phyloP scores from a whole-genome alignment of 2,329 filamentous ascomycete species.

The Escovopsis sp. region DNA sequence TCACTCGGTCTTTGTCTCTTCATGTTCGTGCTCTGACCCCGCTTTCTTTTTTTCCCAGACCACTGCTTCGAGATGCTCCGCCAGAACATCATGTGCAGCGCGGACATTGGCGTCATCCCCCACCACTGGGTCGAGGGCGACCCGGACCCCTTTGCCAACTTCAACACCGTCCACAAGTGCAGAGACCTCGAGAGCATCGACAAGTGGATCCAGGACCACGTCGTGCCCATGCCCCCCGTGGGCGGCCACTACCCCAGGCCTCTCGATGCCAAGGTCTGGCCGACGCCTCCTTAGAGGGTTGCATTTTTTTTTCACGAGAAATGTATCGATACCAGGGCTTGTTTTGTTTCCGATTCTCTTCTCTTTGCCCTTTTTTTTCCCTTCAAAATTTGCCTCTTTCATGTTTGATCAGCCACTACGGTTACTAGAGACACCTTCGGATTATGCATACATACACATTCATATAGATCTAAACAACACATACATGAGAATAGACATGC shows the following conservation, averaged over 20 bases:
- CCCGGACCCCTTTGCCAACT: constrained; percentile 1
- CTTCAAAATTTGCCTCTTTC: no score
- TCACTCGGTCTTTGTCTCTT: neutral
- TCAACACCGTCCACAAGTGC: constrained; percentile 1
- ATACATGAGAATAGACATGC: no score
- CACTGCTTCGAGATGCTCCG: constrained; percentile 2
- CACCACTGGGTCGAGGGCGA: constrained; percentile 1
- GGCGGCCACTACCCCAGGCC: neutral
- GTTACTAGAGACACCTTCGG: no score
- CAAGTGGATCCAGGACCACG: constrained; percentile 1
- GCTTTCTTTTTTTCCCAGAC: neutral
- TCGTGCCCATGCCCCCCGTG: neutral
- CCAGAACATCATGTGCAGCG: constrained; percentile 2
- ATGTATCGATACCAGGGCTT: no score
- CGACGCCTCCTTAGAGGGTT: neutral
- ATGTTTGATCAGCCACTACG: no score
- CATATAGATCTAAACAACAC: no score
- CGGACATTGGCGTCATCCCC: constrained; percentile 1
- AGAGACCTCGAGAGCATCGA: constrained; percentile 1
- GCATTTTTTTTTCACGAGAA: no score
- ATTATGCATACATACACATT: no score
- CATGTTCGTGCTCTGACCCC: neutral
- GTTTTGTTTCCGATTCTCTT: no score
- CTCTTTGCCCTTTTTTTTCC: no score
- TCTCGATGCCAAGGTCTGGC: constrained; percentile 1